Base-by-base conservation (phyloP, 441 rosid species). In the Populus hybrid region DNA sequence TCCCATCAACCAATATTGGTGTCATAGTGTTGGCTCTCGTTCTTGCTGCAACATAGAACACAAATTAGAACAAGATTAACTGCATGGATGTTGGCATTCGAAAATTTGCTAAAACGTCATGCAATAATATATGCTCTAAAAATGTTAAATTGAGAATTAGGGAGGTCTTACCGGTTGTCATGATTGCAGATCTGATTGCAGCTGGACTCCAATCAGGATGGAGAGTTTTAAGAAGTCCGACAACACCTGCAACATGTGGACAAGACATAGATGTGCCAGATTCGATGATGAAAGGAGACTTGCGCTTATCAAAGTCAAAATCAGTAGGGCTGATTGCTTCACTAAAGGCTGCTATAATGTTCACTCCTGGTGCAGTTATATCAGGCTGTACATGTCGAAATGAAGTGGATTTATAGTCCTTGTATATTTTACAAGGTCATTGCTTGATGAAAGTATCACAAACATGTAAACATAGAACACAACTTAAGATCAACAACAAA, bases 261-360 rank as follows among this genome's bases (percentile, higher is more conserved):
- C 92, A 87, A 14, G 94, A 76, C 93, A 88, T 90, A 0, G 95
- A 91, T 1, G 95, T 91, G 1, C 93, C 93, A 0, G 90, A 87
- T 64, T 67, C 59, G 0, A 64, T 72, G 67, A 21, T 74, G 81
- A 73, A 89, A 66, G 88, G 81, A 21, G 73, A 7, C 42, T 74
- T 81, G 8, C 90, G 87, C 9, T 72, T 71, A 70, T 89, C 92
- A 2, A 11, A 76, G 0, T 18, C 59, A n/a, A 64, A 8, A 0
- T 9, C 83, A 12, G 87, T 71, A 0, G 85, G 85, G 61, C 87
- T 38, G 21, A 6, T 18, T 23, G 74, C 89, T 78, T 65, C 82
- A 0, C 72, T 75, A 74, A 38, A 83, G 6, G 90, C 89, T 7
- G 92, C 96, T 67, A 91, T 79, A 65, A 90, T 84, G 72, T 80